phyloP scores from a whole-genome alignment of 2,329 filamentous ascomycete genomes.

The Arthrobotrys pseudoclavata region DNA sequence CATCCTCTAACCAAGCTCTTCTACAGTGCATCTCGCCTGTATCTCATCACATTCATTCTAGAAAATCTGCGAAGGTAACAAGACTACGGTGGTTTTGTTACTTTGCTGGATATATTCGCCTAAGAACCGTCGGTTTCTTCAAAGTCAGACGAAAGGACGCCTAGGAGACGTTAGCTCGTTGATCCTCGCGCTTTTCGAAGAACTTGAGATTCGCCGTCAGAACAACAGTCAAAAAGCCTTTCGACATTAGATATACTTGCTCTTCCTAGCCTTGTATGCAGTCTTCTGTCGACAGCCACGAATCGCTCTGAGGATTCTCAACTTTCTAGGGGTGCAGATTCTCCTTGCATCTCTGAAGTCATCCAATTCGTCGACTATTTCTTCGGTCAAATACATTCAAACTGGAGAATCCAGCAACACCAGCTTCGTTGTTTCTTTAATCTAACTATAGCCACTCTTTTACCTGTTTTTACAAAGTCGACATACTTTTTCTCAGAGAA shows the following conservation, averaged over 20 bases:
- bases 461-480: slow-evolving; percentile 40
- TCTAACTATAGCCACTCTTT: slow-evolving; percentile 59
- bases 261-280: slow-evolving; percentile 47
- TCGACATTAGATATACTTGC: slow-evolving; percentile 25
- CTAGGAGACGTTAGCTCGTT: slow-evolving; percentile 61
- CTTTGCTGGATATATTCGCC: slow-evolving; percentile 33
- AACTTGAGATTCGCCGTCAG: slow-evolving; percentile 23
- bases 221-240: slow-evolving; percentile 23
- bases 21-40: slow-evolving; percentile 39
- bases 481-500: slow-evolving; percentile 20
- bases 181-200: slow-evolving; percentile 55
- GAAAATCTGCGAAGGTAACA: slow-evolving; percentile 30
- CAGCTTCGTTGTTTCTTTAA: slow-evolving; percentile 38
- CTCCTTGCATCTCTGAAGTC: slow-evolving; percentile 30
- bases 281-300: slow-evolving; percentile 25
- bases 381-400: slow-evolving; percentile 30
- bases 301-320: slow-evolving; percentile 28
- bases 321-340: slow-evolving; percentile 14
- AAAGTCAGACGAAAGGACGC: slow-evolving; percentile 38
- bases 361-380: slow-evolving; percentile 29
- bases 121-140: slow-evolving; percentile 28
- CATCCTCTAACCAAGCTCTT: slow-evolving; percentile 21
- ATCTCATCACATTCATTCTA: slow-evolving; percentile 50
- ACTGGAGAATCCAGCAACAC: slow-evolving; percentile 39
- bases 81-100: slow-evolving; percentile 37